phyloP scores from a whole-genome alignment of 2,329 filamentous ascomycete species.

The Trichoderma asperellum region DNA sequence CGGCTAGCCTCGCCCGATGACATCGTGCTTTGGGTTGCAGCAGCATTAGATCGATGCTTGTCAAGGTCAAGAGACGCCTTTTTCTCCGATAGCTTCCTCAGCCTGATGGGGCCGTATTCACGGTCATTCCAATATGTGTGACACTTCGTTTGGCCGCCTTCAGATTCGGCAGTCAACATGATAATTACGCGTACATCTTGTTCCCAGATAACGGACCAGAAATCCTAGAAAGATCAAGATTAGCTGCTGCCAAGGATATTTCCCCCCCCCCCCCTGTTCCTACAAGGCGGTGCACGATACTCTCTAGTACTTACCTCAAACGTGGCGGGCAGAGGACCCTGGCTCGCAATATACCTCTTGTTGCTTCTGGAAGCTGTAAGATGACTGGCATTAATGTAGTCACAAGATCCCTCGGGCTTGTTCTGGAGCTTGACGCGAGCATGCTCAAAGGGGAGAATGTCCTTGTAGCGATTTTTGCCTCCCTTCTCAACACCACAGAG shows the following conservation, averaged over 20 bases:
- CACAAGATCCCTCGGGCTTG: slow-evolving; percentile 70
- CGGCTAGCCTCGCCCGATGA: slow-evolving; percentile 48
- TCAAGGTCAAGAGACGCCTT: slow-evolving; percentile 76
- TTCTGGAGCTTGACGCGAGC: slow-evolving; percentile 79
- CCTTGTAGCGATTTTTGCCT: slow-evolving; percentile 94
- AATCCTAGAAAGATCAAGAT: slow-evolving; percentile 64
- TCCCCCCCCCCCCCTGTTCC: too few relatives aligned
- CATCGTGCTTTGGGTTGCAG: slow-evolving; percentile 38
- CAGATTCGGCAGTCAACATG: slow-evolving; percentile 92
- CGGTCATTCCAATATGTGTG: slow-evolving; percentile 88
- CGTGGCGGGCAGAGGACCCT: slow-evolving; percentile 89
- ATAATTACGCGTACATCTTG: slow-evolving; percentile 93
- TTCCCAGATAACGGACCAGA: slow-evolving; percentile 98
- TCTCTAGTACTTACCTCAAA: slow-evolving; percentile 68
- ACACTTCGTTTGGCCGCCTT: slow-evolving; percentile 92
- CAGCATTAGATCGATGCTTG: slow-evolving; percentile 51
- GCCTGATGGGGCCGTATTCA: slow-evolving; percentile 75
- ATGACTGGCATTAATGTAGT: slow-evolving; percentile 95
- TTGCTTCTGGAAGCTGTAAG: slow-evolving; percentile 79
- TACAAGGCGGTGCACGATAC: neutral
- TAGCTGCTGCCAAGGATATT: neutral
- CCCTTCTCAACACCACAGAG: slow-evolving; percentile 95
- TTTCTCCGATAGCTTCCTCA: slow-evolving; percentile 80
- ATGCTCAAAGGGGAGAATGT: slow-evolving; percentile 96
- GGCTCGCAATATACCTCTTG: slow-evolving; percentile 93